phyloP scores from a whole-genome alignment of 495 filamentous ascomycete genomes.

The Choiromyces venosus region DNA sequence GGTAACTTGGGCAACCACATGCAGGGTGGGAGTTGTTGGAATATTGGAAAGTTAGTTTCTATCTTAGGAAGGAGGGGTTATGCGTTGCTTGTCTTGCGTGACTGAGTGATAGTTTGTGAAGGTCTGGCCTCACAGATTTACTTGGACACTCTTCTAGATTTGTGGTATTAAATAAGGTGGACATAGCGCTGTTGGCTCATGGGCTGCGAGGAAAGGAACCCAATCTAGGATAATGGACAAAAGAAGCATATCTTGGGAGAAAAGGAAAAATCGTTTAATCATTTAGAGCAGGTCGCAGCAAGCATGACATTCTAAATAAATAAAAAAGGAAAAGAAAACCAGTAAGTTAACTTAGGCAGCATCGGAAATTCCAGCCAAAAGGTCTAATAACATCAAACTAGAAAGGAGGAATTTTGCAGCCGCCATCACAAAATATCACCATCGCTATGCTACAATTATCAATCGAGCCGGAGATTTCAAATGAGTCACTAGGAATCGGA shows the following conservation, averaged over 20 bases:
- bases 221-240: background rate
- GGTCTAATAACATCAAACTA: background rate
- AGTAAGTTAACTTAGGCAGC: background rate
- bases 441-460: background rate
- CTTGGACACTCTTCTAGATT: too few species aligned
- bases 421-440: background rate
- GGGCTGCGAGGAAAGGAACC: background rate
- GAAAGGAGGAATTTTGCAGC: background rate
- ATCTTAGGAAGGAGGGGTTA: too few species aligned
- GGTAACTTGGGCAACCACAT: too few species aligned
- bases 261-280: background rate
- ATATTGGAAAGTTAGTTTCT: too few species aligned
- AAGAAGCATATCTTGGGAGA: too few species aligned
- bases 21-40: too few species aligned
- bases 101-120: too few species aligned
- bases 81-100: too few species aligned
- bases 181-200: background rate
- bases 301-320: background rate
- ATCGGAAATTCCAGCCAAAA: background rate
- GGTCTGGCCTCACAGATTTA: too few species aligned
- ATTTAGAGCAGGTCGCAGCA: background rate
- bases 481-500: background rate
- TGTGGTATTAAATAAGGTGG: too few species aligned
- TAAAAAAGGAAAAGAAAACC: background rate
- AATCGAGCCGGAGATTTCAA: background rate